These are phyloP conservation scores for Gonium pectorale DNA, from an alignment of 139 green algal genomes.

Conservation along the genomic window DNA sequence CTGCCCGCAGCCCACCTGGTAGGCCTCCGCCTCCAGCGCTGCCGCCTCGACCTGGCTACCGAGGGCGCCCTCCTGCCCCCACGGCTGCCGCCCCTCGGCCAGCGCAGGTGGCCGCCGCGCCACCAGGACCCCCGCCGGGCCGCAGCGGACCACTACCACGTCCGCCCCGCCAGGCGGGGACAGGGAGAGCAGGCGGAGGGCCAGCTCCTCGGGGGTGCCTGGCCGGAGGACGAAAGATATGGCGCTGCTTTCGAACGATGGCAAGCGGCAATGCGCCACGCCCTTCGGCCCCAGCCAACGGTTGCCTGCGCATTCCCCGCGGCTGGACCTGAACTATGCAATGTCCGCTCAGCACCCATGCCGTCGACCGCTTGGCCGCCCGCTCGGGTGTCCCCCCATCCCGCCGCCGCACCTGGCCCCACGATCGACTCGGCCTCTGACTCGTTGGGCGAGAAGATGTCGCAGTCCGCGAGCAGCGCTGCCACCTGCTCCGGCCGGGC, in stretches of 20 bases:
- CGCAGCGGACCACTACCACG: conserved; percentile 61
- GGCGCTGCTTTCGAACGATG: too few relatives aligned
- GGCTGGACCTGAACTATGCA: too few relatives aligned
- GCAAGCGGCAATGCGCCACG: too few relatives aligned
- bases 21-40: not conserved
- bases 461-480: conserved; percentile 47
- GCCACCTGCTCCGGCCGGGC: conserved; percentile 34
- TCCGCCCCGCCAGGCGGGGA: conserved; percentile 36
- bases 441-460: conserved; percentile 73
- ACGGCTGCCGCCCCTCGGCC: not conserved
- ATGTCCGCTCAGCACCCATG: too few relatives aligned
- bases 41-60: too few relatives aligned
- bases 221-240: too few relatives aligned
- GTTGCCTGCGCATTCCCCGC: too few relatives aligned
- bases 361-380: too few relatives aligned
- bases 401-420: conserved; percentile 46
- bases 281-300: too few relatives aligned
- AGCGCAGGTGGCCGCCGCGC: not conserved
- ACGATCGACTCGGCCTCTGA: conserved; percentile 67
- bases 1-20: not conserved
- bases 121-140: conserved; percentile 51
- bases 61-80: not conserved
- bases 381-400: too few relatives aligned
- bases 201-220: conserved; percentile 43
- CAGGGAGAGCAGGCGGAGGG: conserved; percentile 50